phyloP scores from a whole-genome alignment of 2,329 filamentous ascomycete genomes.

The Massarina eburnea region DNA sequence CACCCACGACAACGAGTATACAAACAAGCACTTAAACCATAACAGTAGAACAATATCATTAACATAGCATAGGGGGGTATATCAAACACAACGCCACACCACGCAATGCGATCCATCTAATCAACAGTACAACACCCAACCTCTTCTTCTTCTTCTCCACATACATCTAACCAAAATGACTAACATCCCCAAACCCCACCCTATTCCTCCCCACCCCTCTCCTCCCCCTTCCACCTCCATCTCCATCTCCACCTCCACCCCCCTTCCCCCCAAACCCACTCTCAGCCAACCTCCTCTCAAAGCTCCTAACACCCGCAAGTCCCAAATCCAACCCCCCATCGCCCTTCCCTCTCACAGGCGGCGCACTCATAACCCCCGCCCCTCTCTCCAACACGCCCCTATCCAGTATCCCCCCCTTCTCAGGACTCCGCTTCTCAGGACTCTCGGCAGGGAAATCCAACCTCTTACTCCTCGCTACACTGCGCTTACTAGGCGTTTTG shows the following conservation, averaged over 20 bases:
- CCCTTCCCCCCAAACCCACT: constrained; percentile 26
- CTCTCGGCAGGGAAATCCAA: constrained; percentile 23
- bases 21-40: too few species aligned
- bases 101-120: not conserved
- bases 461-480: constrained; percentile 37
- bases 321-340: constrained; percentile 3
- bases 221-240: constrained; percentile 1
- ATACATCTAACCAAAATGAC: constrained; percentile 15
- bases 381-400: constrained; percentile 2
- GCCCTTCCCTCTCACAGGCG: constrained; percentile 16
- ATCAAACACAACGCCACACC: not conserved
- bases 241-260: constrained; percentile 4
- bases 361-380: constrained; percentile 31
- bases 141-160: not conserved
- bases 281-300: constrained; percentile 33
- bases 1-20: too few species aligned
- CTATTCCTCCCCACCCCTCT: constrained; percentile 16
- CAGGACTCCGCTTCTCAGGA: constrained; percentile 23
- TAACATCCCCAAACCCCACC: constrained; percentile 27
- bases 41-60: too few species aligned
- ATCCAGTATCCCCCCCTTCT: constrained; percentile 4
- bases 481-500: constrained; percentile 50
- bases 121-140: not conserved
- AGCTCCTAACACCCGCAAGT: constrained; percentile 29
- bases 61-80: too few species aligned